Percentiles rank a stretch among this genome's conserved stretches.
Conservation (phyloP, 768 basidiomycete species). For the Melanogaster broomeanus region DNA sequence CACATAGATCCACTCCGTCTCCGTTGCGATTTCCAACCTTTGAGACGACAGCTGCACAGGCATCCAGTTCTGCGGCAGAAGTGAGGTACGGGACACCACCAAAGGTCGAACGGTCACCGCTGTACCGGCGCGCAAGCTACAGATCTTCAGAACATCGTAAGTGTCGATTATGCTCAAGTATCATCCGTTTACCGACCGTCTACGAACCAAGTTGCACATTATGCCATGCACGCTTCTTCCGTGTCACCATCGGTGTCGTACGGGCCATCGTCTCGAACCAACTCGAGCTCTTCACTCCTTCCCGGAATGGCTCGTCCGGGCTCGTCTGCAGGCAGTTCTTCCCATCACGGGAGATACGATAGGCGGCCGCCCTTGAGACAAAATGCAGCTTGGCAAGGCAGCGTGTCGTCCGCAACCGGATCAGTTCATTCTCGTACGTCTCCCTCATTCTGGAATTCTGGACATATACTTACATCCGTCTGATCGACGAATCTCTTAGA, state of each 20-base stretch:
- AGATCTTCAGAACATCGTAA: constrained; percentile 46
- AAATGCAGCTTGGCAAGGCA: constrained; percentile 48
- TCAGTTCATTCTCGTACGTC: constrained; percentile 44
- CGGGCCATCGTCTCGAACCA: constrained; percentile 49
- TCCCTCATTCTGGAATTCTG: constrained; percentile 4
- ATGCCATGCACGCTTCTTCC: constrained; percentile 32
- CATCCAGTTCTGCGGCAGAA: constrained; percentile 28
- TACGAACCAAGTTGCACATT: constrained; percentile 25
- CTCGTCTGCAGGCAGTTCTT: constrained; percentile 41
- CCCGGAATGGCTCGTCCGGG: constrained; percentile 40
- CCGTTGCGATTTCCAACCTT: constrained; percentile 43
- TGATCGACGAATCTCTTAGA: constrained; percentile 11
- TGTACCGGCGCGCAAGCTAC: constrained; percentile 45
- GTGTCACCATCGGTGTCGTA: constrained; percentile 35
- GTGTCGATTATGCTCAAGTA: constrained; percentile 22
- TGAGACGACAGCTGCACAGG: constrained; percentile 28
- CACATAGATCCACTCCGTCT: constrained; percentile 39
- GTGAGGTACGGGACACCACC: constrained; percentile 34
- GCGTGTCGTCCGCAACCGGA: constrained; percentile 38
- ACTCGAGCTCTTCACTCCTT: constrained; percentile 50
- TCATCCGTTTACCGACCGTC: constrained; percentile 2
- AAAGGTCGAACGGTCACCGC: constrained; percentile 34
- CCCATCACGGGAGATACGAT: constrained; percentile 40
- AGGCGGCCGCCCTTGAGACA: constrained; percentile 49
- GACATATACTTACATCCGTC: no score